Evolutionary conservation across 352 stramenopile genomes (phyloP), one percentile per base, ranked within the genome.

Genomic region (Hyaloperonospora brassicae): DNA sequence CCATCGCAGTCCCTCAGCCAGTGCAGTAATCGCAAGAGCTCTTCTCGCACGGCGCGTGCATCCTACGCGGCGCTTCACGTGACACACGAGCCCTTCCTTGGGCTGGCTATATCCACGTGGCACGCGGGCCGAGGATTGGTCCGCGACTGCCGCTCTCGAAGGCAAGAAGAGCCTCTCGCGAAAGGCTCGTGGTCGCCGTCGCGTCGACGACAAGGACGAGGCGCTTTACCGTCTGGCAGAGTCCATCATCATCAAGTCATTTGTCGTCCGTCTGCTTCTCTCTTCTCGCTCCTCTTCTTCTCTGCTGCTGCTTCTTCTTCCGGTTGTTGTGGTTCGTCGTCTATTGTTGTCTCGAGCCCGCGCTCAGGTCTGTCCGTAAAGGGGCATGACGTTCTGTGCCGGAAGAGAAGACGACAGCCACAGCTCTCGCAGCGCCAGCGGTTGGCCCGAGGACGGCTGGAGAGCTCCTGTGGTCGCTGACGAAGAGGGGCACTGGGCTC

Each of bases 351-450:
- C 48, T 12, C 51, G 45, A 51, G 31, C 27, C 56, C 24, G 27
- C 27, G 27, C 13, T n/a, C 31, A 58, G 34, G 31, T 40, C 43
- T 53, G 39, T 34, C 43, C 55, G 39, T 34, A 63, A 21, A 45
- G 50, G 36, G 40, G 27, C 30, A 71, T 71, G 63, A 55, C 63
- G 50, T 56, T 69, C 51, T 67, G 47, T 47, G 44, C 50, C 17
- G 60, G 41, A 43, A 72, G 49, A 64, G 52, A 55, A 43, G 31
- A 59, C 21, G 12, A 52, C 5, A 17, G n/a, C 17, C 17, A 34
- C 0, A 8, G 4, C 8, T 34, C 27, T 34, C 27, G 27, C 8
- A 4, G 27, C 27, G 27, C 27, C 24, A 41, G 13, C 25, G 47
- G 44, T 50, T 62, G 60, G 48, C 34, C 52, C 7, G 44, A 24